Conservation (phyloP, 164 flowering plant species). For the Piper longum region DNA sequence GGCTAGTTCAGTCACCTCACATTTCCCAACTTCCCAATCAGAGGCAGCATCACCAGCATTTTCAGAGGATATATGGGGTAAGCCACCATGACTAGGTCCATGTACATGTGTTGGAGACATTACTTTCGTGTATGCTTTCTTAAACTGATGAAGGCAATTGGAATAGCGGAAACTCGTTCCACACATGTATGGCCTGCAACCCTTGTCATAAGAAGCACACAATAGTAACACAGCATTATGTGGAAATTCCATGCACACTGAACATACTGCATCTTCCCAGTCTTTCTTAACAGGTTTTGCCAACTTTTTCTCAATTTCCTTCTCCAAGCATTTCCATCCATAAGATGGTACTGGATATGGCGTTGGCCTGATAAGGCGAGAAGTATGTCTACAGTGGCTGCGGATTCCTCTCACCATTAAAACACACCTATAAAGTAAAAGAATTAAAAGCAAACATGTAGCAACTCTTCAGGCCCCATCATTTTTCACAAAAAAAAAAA, state of each 20-base stretch:
- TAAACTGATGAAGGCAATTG: constrained; percentile 58
- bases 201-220: constrained; percentile 63
- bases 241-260: constrained; percentile 65
- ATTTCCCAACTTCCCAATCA: constrained; percentile 11
- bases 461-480: too few species aligned
- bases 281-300: constrained; percentile 28
- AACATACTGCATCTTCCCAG: constrained; percentile 57
- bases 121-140: constrained; percentile 19
- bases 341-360: constrained; percentile 39
- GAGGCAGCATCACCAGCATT: constrained; percentile 3
- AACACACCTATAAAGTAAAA: too few species aligned
- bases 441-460: too few species aligned
- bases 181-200: constrained; percentile 74
- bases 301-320: constrained; percentile 13
- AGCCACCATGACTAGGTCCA: constrained; percentile 1
- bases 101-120: constrained; percentile 9
- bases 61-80: constrained; percentile 5
- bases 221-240: constrained; percentile 71
- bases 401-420: too few species aligned
- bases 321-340: constrained; percentile 4
- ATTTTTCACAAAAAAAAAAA: too few species aligned
- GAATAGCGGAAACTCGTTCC: constrained; percentile 54
- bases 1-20: constrained; percentile 24
- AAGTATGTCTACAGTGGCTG: constrained; percentile 14
- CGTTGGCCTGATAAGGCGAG: constrained; percentile 32